These are phyloP conservation scores for Nitzschia inconspicua DNA, from an alignment of 108 stramenopile species.

Conservation along the genomic window DNA sequence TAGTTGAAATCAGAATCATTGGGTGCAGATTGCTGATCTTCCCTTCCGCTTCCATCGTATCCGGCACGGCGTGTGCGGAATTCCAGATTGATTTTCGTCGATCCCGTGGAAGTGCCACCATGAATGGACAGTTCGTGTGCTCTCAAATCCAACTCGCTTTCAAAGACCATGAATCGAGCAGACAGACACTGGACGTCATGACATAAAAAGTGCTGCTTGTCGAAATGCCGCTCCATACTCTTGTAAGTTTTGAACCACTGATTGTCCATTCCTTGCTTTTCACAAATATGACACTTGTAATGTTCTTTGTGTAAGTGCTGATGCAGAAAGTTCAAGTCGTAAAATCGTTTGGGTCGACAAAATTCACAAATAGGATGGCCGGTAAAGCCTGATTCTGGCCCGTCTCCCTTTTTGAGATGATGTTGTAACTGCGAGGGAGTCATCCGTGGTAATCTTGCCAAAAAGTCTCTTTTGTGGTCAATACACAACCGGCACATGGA, in stretches of 20 bases:
- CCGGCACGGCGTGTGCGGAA: constrained; percentile 66
- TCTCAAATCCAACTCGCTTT: constrained; percentile 78
- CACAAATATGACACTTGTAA: constrained; percentile 88
- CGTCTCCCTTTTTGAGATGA: constrained; percentile 72
- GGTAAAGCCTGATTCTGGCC: constrained; percentile 52
- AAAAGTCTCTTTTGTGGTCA: constrained; percentile 79
- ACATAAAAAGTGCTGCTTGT: constrained; percentile 81
- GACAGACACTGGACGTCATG: constrained; percentile 65
- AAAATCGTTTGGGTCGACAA: constrained; percentile 73
- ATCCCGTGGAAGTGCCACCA: constrained; percentile 48
- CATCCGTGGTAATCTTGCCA: constrained; percentile 54
- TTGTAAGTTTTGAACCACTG: constrained; percentile 86
- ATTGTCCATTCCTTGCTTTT: constrained; percentile 65
- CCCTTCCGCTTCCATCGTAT: constrained; percentile 23
- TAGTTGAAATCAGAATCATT: constrained; percentile 60
- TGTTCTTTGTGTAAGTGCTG: constrained; percentile 86
- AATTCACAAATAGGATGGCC: constrained; percentile 90
- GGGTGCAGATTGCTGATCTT: constrained; percentile 34
- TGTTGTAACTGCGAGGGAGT: constrained; percentile 60
- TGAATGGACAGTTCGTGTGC: constrained; percentile 70
- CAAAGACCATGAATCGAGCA: constrained; percentile 85
- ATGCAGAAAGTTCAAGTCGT: constrained; percentile 75
- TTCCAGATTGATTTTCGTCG: constrained; percentile 77
- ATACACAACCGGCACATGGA: constrained; percentile 78
- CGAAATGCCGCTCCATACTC: constrained; percentile 74